Evolutionary conservation across 352 stramenopile species (phyloP), one percentile per base, ranked within the genome.

Genomic region (Lagenidium giganteum): DNA sequence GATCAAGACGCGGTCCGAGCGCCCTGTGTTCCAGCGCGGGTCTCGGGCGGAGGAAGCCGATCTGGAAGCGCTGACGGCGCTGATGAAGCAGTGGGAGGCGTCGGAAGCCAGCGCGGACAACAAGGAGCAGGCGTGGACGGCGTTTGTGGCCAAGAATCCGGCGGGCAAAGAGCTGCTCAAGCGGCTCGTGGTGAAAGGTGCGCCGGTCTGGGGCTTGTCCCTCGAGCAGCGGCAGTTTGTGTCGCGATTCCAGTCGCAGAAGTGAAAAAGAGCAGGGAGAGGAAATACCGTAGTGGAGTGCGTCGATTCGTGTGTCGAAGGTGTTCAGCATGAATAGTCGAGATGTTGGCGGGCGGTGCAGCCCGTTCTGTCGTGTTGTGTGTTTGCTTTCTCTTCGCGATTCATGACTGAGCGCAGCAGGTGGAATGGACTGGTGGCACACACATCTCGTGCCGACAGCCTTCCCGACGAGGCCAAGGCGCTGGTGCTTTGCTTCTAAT

Each of bases 141-240:
- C 56, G 27, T 57, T 87, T 31, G 60, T 61, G 28, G 61, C 39
- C 41, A n/a, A n/a, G n/a, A 56, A 83, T 30, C 24, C 68, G 30
- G 54, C 63, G 22, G 71, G 65, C 33, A 39, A 42, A 20, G 51
- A 59, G 46, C 61, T 92, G 28, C 67, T 87, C 47, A 53, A 71
- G 55, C 73, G 76, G 3, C 47, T 92, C 28, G 60, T 87, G 30
- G 69, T 89, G 46, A 81, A 83, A 22, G 79, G 79, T 26, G 65
- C 73, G 16, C 79, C 79, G 9, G 79, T 76, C 28, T 92, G 79
- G 79, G 76, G 79, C 0, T 70, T 92, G 42, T 87, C 79, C 31
- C 61, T 79, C 38, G 57, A 51, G 33, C 71, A 92, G 64, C 76
- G 79, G 34, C 61, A 85, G 48, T 89, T 92, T 49, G 76, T 89